A percentile compares a stretch with the other conserved stretches of the same genome.
These are phyloP conservation scores for Calonectria pseudoreteaudii DNA, from an alignment of 2,329 filamentous ascomycete genomes.

Conservation along the genomic window DNA sequence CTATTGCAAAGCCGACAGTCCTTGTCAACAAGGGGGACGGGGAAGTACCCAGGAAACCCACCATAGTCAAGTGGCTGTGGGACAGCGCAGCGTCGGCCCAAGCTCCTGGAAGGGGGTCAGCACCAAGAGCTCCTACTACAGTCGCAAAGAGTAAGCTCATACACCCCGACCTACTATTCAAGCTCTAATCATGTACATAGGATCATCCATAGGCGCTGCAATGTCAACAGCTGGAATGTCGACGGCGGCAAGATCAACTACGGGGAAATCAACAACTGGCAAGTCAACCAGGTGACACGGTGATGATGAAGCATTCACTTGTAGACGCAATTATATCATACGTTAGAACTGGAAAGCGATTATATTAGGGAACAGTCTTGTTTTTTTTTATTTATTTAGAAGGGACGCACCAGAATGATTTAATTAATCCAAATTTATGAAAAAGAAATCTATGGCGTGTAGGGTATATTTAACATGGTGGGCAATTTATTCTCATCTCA, in stretches of 20 bases:
- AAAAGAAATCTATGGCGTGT: slow-evolving; percentile 25
- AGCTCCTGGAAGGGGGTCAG: slow-evolving; percentile 28
- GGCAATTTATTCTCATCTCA: slow-evolving; percentile 37
- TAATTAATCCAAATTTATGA: slow-evolving; percentile 23
- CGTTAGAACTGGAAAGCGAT: slow-evolving; percentile 4
- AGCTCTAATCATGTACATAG: slow-evolving; percentile 46
- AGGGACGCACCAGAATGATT: slow-evolving; percentile 28
- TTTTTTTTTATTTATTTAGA: background rate
- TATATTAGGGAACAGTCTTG: background rate
- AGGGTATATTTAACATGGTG: slow-evolving; percentile 28
- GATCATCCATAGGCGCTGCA: slow-evolving; percentile 29
- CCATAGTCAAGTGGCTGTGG: slow-evolving; percentile 50
- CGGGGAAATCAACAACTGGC: slow-evolving; percentile 20
- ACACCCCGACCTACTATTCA: slow-evolving; percentile 30
- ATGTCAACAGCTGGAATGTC: slow-evolving; percentile 31
- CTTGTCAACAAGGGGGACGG: slow-evolving; percentile 46
- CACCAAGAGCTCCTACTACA: slow-evolving; percentile 30
- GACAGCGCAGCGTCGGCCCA: slow-evolving; percentile 40
- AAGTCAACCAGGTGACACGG: slow-evolving; percentile 26
- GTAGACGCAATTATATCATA: background rate
- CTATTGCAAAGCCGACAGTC: slow-evolving; percentile 50
- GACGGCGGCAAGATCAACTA: background rate
- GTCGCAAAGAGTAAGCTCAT: slow-evolving; percentile 45
- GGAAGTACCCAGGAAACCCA: slow-evolving; percentile 44
- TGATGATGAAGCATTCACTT: background rate